Base-by-base conservation (phyloP, 2,329 filamentous ascomycete genomes). In the Alternaria metachromatica region DNA sequence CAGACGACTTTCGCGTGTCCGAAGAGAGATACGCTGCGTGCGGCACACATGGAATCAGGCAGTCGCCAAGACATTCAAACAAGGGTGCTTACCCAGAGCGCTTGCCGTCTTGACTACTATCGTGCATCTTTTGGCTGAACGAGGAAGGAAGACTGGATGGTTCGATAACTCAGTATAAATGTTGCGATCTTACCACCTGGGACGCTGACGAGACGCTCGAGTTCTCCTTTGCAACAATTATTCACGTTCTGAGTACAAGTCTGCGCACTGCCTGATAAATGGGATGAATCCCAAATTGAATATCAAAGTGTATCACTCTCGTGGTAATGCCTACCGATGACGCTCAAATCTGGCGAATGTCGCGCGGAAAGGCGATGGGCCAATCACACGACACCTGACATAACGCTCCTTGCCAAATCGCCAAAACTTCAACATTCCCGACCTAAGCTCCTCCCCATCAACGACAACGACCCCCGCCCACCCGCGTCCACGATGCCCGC, bases 401-500 rank as follows among this genome's bases (percentile, higher is more conserved):
- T 62, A 64, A 61, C 62, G 60, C 48, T 58, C 59, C 60, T 30
- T 57, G 59, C 63, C 62, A 63, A 64, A 65, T 62, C 63, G 66
- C 69, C 70, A 74, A 72, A 70, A 68, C 71, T 72, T 71, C 70
- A 65, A 71, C 69, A 63, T 65, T 54, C 66, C 71, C 71, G 65
- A 54, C 58, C 60, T 62, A 58, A 67, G 59, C 66, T 64, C 58
- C 66, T 55, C 61, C 58, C 66, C 71, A 65, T 67, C 66, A 67
- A 63, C 72, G 53, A 66, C 71, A 62, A 58, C 66, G 60, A 63
- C 70, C 65, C 60, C 69, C 72, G 66, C 70, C 66, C 71, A 69
- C 65, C 70, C 70, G 69, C 76, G 73, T 73, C 75, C 78, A 80
- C 76, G 74, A 85, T 85, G 84, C 83, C 84, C 72, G 79, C 83